Percentiles rank a stretch among this genome's conserved stretches.
Evolutionary conservation across 139 green algal species (phyloP).

Genomic region (Deuterostichococcus epilithicus): DNA sequence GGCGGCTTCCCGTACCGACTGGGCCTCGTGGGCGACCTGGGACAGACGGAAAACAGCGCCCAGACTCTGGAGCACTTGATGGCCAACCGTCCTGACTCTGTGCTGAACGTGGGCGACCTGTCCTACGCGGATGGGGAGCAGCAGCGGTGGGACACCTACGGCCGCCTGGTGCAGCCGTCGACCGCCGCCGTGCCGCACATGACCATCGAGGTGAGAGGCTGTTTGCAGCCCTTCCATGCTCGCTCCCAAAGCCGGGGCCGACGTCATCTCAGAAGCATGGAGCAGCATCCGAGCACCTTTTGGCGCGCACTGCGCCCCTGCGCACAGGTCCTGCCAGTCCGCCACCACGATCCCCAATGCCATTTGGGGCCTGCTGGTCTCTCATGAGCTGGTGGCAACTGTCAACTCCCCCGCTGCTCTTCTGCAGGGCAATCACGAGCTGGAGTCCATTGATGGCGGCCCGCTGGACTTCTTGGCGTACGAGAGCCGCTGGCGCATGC

Average conservation of each 20-base stretch:
- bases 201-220: slow-evolving; percentile 35
- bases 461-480: slow-evolving; percentile 38
- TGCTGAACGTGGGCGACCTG: slow-evolving; percentile 74
- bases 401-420: neutral
- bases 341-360: slow-evolving; percentile 15
- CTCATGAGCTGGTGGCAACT: neutral
- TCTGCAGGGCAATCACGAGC: slow-evolving; percentile 4
- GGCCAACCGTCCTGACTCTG: slow-evolving; percentile 5
- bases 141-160: slow-evolving; percentile 76
- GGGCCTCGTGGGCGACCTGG: slow-evolving; percentile 65
- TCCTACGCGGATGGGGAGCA: slow-evolving; percentile 81
- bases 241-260: no score
- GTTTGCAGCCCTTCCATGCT: slow-evolving; percentile 28
- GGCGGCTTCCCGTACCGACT: neutral
- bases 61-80: slow-evolving; percentile 60
- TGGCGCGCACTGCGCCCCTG: no score
- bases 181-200: slow-evolving; percentile 46
- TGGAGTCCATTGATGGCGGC: slow-evolving; percentile 9
- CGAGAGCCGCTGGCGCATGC: slow-evolving; percentile 31
- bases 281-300: no score
- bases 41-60: slow-evolving; percentile 69
- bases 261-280: no score
- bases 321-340: no score
- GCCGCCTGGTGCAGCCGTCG: slow-evolving; percentile 48
- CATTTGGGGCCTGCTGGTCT: neutral